phyloP scores from a whole-genome alignment of 805 yeast species.

The Wickerhamiella siamensis region DNA sequence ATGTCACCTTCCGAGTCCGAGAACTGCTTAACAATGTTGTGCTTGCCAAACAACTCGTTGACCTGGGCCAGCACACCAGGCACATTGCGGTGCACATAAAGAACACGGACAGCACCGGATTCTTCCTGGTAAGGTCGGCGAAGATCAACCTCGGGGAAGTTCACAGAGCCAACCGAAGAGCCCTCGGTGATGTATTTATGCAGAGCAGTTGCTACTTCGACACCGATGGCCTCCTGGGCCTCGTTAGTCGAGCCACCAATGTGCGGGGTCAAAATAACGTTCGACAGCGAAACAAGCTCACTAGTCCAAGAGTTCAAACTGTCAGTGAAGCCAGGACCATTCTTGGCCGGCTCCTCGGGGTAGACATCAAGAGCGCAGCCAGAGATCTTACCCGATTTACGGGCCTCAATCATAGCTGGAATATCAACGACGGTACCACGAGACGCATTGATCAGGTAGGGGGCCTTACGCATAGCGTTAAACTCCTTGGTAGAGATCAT shows the following conservation, averaged over 20 bases:
- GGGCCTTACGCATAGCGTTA: constrained; percentile 91
- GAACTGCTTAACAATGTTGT: constrained; percentile 95
- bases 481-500: constrained; percentile 81
- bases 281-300: constrained; percentile 68
- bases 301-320: constrained; percentile 70
- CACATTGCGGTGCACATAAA: constrained; percentile 92
- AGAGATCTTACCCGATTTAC: constrained; percentile 85
- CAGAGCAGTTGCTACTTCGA: constrained; percentile 80
- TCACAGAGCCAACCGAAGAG: constrained; percentile 84
- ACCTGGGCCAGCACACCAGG: constrained; percentile 98
- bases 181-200: constrained; percentile 94
- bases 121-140: constrained; percentile 83
- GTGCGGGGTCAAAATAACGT: constrained; percentile 89
- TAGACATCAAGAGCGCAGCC: constrained; percentile 96
- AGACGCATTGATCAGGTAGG: constrained; percentile 88
- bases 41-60: constrained; percentile 83
- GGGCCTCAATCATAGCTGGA: constrained; percentile 81
- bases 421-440: constrained; percentile 97
- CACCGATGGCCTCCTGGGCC: constrained; percentile 95
- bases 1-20: constrained; percentile 94
- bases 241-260: constrained; percentile 99
- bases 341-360: constrained; percentile 95
- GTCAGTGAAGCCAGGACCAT: constrained; percentile 70
- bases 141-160: constrained; percentile 95
- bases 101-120: constrained; percentile 69